Evolutionary conservation across 2,329 filamentous ascomycete species (phyloP), one percentile per base, ranked within the genome.

Genomic region (Fusarium setosum): DNA sequence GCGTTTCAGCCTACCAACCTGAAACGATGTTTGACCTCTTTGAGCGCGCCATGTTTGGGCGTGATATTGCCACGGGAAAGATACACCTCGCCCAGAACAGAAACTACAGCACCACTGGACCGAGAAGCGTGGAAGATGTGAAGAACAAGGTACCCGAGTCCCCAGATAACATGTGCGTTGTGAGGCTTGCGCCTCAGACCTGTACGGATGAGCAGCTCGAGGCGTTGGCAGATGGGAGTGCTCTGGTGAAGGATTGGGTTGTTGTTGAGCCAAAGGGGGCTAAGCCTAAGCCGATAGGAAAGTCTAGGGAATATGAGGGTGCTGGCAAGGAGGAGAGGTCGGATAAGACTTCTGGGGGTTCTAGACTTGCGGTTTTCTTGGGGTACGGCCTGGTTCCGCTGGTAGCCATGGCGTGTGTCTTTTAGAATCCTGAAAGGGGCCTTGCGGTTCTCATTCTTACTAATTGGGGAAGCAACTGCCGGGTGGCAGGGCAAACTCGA

Each of bases 1-100:
- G 86, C 51, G 83, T 87, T 1, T 83, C 85, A 0, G 84, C 81
- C 15, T 86, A 86, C 64, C 86, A 89, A 72, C 86, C 86, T 2
- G 77, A 84, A 66, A 85, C 84, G 0, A 74, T 85, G 2, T 80
- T 86, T 31, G 79, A 81, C 60, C 75, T 88, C 41, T 89, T 90
- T 67, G 82, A 85, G 21, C 82, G 88, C 12, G 85, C 86, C 35
- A 79, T 90, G 68, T 78, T 77, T 17, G 81, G 83, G 4, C 80
- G 79, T 49, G 82, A 87, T 53, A 74, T 89, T 17, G 79, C 86
- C 0, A 84, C 83, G 0, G 87, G 89, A 11, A 80, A 83, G 23
- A 65, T 77, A 1, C 77, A 70, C 23, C 24, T 72, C 12, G 31
- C 2, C 84, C 57, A 75, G 86, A 60, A 78, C 84, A 3, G 73